Evolutionary conservation across 495 filamentous ascomycete species (phyloP).

Genomic region (Hypoxylon crocopeplum): DNA sequence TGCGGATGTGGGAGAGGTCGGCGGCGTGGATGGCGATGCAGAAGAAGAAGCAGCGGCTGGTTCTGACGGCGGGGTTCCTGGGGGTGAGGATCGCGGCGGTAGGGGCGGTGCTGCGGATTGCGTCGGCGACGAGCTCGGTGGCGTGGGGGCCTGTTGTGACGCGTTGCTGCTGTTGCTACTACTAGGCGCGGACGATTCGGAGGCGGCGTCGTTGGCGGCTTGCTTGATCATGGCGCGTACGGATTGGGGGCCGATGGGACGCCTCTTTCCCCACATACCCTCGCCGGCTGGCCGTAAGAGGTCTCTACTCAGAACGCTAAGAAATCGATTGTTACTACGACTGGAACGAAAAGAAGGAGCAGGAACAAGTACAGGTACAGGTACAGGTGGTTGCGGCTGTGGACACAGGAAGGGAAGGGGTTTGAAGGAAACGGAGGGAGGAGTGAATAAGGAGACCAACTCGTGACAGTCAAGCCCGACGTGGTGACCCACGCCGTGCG

Average conservation of each 20-base stretch:
- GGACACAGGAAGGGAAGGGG: conserved; percentile 13
- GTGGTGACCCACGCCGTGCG: conserved; percentile 90
- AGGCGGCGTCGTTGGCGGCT: conserved; percentile 19
- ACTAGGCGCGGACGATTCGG: conserved; percentile 4
- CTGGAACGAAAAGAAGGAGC: background rate
- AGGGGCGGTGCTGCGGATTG: background rate
- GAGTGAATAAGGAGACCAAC: conserved; percentile 25
- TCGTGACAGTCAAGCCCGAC: conserved; percentile 92
- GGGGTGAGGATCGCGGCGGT: conserved; percentile 13
- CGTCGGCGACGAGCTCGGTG: background rate
- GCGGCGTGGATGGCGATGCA: background rate
- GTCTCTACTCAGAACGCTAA: conserved; percentile 42
- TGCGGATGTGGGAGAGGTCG: background rate
- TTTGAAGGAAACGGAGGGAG: conserved; percentile 9
- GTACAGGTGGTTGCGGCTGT: background rate
- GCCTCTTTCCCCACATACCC: conserved; percentile 41
- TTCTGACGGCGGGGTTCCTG: background rate
- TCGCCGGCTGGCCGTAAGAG: conserved; percentile 40
- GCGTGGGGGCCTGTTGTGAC: background rate
- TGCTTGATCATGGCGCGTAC: conserved; percentile 44
- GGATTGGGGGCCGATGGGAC: conserved; percentile 40
- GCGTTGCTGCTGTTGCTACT: background rate
- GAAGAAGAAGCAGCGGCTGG: background rate
- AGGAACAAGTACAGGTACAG: background rate
- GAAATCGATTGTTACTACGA: conserved; percentile 10